Conservation (phyloP, 1,284 basidiomycete genomes). For the Ganoderma resinaceum region DNA sequence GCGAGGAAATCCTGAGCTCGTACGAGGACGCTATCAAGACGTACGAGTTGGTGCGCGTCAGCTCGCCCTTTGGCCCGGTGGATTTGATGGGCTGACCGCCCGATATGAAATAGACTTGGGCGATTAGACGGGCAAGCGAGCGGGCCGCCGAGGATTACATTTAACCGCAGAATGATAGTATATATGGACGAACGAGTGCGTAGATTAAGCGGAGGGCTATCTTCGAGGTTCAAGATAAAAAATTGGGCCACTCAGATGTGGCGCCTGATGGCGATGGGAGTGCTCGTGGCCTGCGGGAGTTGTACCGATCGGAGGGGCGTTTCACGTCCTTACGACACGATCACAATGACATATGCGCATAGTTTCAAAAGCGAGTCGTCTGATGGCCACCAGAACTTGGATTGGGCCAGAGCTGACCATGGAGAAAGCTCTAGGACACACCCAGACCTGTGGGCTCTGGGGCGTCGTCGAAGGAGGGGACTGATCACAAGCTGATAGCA, state of each 20-base stretch:
- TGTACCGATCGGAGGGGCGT: neutral
- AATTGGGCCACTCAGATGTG: neutral
- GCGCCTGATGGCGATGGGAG: neutral
- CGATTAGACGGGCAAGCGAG: conserved; percentile 34
- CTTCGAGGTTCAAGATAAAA: neutral
- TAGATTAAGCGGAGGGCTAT: neutral
- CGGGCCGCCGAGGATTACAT: conserved; percentile 18
- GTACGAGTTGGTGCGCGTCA: conserved; percentile 32
- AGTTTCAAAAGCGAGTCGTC: neutral
- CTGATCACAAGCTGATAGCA: neutral
- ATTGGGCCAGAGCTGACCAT: neutral
- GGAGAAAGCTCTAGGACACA: neutral
- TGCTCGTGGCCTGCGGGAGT: neutral
- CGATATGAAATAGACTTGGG: conserved; percentile 29
- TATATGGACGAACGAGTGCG: neutral
- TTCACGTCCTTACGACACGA: neutral
- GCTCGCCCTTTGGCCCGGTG: neutral
- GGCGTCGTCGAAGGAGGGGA: neutral
- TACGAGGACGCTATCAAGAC: conserved; percentile 38
- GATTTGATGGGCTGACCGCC: neutral
- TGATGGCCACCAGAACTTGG: neutral
- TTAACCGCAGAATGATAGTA: neutral
- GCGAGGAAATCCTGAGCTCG: conserved; percentile 30
- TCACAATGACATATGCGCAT: neutral
- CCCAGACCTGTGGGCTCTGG: neutral